Base-by-base conservation (phyloP, 768 basidiomycete genomes). In the Brasilioporus rufonigricans region DNA sequence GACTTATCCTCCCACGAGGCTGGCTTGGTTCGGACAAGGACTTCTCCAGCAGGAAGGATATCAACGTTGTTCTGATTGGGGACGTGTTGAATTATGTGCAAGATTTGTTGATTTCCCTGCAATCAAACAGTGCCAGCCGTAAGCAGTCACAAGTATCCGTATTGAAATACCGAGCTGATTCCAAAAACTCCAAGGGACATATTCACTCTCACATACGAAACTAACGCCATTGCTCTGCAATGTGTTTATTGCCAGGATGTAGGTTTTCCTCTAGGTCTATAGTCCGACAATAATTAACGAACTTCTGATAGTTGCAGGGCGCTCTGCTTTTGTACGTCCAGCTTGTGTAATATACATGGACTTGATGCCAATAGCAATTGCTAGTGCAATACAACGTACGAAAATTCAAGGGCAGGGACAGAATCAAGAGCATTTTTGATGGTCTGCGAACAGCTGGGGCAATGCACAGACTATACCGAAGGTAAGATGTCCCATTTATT, bases 221-320 rank as follows among this genome's bases (percentile, higher is more conserved):
- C 21, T 68, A 5, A 67, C 61, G 1, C 54, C 52, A 18, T 50
- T 51, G 13, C 48, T 67, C 3, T 71, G 74, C 31, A 64, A 67
- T 26, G 64, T 77, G 0, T 83, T 80, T 54, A 73, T 76, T 5
- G 69, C 75, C n/a, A 73, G 82, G 43, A 66, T 83, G 82, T 83
- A 57, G 57, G 81, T 70, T 9, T 23, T 0, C 14, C 14, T 38
- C n/a, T 53, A 27, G 10, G 3, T 52, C 47, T 21, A 13, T n/a
- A n/a, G n/a, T n/a, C 16, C 31, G 31, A 24, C 13, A 16, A 29
- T 24, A 3, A 45, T 51, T 60, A 18, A 59, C 16, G 6, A 19
- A 29, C 5, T 23, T 16, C 4, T 26, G n/a, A n/a, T n/a, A n/a
- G n/a, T n/a, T n/a, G n/a, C n/a, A n/a, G n/a, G n/a, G n/a, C n/a